Percentiles rank a stretch among this genome's conserved stretches.
Evolutionary conservation across 164 flowering plant species (phyloP).

Genomic region (Macadamia integrifolia): DNA sequence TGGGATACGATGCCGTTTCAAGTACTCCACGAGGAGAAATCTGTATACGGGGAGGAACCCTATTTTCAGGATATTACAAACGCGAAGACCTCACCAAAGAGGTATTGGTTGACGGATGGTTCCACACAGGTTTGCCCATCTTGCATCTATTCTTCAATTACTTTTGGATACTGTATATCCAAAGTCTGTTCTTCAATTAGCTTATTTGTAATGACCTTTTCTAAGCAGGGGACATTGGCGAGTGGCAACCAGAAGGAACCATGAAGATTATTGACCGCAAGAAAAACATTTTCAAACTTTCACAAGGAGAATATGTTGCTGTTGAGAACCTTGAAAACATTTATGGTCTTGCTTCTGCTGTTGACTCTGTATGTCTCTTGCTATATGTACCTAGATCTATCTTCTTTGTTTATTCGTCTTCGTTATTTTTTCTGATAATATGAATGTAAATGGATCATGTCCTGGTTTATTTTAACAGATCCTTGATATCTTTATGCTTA

Average conservation of each 20-base stretch:
- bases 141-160: neutral
- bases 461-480: too few relatives aligned
- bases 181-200: constrained; percentile 3
- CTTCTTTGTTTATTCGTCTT: too few relatives aligned
- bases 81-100: constrained; percentile 88
- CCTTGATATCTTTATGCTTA: neutral
- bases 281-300: constrained; percentile 97
- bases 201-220: constrained; percentile 12
- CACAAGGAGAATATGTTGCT: constrained; percentile 98
- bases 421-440: too few relatives aligned
- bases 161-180: neutral
- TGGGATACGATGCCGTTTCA: constrained; percentile 90
- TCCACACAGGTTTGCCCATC: constrained; percentile 77
- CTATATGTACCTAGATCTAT: neutral
- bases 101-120: constrained; percentile 88
- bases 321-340: constrained; percentile 94
- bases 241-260: constrained; percentile 94
- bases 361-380: constrained; percentile 62
- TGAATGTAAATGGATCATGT: too few relatives aligned
- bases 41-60: constrained; percentile 68
- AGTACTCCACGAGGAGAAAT: constrained; percentile 88
- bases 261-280: constrained; percentile 95
- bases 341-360: constrained; percentile 50
- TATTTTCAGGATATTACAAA: constrained; percentile 90
- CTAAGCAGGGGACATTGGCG: constrained; percentile 82